These are phyloP conservation scores for Heritiera fomes DNA, from an alignment of 345 rosid species.

Conservation along the genomic window DNA sequence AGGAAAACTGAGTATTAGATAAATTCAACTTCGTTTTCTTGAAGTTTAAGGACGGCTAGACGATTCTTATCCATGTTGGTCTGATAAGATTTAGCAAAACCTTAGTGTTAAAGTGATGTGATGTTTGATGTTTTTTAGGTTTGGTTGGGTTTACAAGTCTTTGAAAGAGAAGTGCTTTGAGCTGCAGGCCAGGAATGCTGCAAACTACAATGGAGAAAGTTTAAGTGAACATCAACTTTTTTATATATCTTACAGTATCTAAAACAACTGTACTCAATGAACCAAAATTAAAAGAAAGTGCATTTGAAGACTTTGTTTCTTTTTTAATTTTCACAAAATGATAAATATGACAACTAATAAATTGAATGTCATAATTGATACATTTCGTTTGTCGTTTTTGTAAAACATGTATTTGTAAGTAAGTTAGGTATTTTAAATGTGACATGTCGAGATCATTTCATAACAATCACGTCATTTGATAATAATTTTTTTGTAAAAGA, in stretches of 20 bases:
- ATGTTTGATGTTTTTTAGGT: neutral
- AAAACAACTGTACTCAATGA: no score
- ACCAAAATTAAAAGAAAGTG: neutral
- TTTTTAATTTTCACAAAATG: neutral
- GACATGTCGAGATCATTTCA: neutral
- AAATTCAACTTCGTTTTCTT: slow-evolving; percentile 11
- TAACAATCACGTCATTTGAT: neutral
- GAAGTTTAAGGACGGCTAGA: neutral
- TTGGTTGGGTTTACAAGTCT: neutral
- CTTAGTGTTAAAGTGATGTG: neutral
- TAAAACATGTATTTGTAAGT: neutral
- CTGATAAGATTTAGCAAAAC: neutral
- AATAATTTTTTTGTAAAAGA: neutral
- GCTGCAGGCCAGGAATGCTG: neutral
- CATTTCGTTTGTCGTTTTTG: neutral
- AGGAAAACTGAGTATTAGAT: neutral
- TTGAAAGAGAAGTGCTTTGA: neutral
- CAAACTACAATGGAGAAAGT: neutral
- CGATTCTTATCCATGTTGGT: neutral
- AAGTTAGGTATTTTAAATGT: neutral
- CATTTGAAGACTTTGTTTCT: neutral
- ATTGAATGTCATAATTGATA: neutral
- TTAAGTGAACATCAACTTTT: neutral
- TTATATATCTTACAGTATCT: no score
- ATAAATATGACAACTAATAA: neutral